Base-by-base conservation (phyloP, 23 red algal species). In the Gracilaria caudata region DNA sequence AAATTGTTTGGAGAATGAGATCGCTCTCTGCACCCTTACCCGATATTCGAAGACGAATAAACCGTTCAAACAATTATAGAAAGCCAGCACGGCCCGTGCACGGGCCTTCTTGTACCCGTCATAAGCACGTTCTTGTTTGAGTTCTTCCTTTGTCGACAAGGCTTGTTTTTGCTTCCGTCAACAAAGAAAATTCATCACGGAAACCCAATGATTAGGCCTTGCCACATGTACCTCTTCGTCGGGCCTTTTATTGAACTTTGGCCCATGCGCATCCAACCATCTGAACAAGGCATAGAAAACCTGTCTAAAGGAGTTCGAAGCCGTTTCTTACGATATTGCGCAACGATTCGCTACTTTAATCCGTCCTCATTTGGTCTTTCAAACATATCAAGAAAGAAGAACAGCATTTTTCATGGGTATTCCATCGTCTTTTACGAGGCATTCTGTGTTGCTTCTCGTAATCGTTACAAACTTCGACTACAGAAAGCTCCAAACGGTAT, bases 151-250 rank as follows among this genome's bases (percentile, higher is more conserved):
- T 66, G 84, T 8, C 60, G 14, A 58, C 60, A 71, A 13, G 34
- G 63, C 45, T 41, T 40, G 26, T 72, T 45, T 29, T 85, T 85
- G 81, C 45, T 85, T 54, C 81, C 81, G 71, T 85, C 81, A n/a
- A 85, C 17, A 68, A 72, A 85, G 23, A 85, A 70, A 7, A 72
- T 7, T 49, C 32, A 70, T 10, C 0, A 26, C 21, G 81, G 81
- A 32, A 85, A 72, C 10, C 58, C 36, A 46, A 72, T 85, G 21
- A 85, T 72, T 60, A 85, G 43, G 32, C 58, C 58, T 30, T 73
- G 17, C 58, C n/a, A 29, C 24, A 13, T 24, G 5, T 25, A 49
- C 37, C 47, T 72, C 60, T 68, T 33, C 63, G 38, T 40, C 20
- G 1, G 81, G 60, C 61, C 60, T 71, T 0, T 0, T 24, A 33